Base-by-base conservation (phyloP, 192 early-diverging fungal genomes). In the Globomyces pollinis-pini region DNA sequence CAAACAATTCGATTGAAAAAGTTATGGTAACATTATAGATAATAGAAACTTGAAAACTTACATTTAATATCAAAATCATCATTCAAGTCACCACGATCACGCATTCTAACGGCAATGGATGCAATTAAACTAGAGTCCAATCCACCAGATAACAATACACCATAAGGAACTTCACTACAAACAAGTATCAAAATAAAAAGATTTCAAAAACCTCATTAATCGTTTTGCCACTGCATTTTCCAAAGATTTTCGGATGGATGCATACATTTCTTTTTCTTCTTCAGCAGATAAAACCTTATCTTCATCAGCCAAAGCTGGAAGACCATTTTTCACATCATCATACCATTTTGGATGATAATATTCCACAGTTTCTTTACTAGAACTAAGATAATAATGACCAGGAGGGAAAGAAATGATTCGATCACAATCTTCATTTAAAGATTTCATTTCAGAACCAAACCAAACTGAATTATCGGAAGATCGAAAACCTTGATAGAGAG, bases 161-260 rank as follows among this genome's bases (percentile, higher is more conserved):
- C 96, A 68, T 91, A 98, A 33, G 96, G 96, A 12, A 98, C 96
- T 60, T 98, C 96, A 55, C 86, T n/a, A n/a, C n/a, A n/a, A n/a
- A n/a, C n/a, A n/a, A n/a, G n/a, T n/a, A n/a, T n/a, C n/a, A n/a
- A n/a, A n/a, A n/a, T n/a, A n/a, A n/a, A n/a, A n/a, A n/a, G n/a
- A n/a, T n/a, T n/a, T n/a, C n/a, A n/a, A n/a, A n/a, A n/a, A n/a
- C n/a, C n/a, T 84, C 96, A 98, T 98, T 57, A 98, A 77, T 58
- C 96, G 78, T 80, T 98, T 98, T 70, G 89, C 86, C 31, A 96
- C 93, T 28, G 91, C 83, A 34, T 78, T 84, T 42, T 90, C 89
- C 55, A 98, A 74, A 18, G 91, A 68, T 61, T 84, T 77, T 21
- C 96, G 83, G 59, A 98, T 70, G 26, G 79, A 42, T 33, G 68